Percentiles rank a stretch among this genome's conserved stretches.
These are phyloP conservation scores for Drechslera avenae DNA, from an alignment of 2,329 filamentous ascomycete species.

Conservation along the genomic window DNA sequence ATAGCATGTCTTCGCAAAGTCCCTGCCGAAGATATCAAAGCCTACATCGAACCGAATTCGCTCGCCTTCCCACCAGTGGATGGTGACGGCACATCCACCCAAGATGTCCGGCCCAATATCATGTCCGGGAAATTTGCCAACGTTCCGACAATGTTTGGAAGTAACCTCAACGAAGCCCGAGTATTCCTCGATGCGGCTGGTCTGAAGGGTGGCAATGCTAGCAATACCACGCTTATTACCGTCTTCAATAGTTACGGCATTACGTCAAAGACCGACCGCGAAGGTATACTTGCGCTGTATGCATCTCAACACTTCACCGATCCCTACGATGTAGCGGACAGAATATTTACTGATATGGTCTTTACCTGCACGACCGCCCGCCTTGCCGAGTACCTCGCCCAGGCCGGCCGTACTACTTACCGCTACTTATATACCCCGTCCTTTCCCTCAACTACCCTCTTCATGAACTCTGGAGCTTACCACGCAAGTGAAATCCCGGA, in stretches of 20 bases:
- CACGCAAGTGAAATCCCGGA: constrained; percentile 28
- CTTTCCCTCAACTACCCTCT: constrained; percentile 15
- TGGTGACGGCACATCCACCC: constrained; percentile 8
- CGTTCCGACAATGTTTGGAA: constrained; percentile 17
- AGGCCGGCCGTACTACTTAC: constrained; percentile 19
- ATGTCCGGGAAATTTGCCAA: constrained; percentile 8
- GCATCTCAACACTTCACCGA: background rate
- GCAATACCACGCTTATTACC: constrained; percentile 5
- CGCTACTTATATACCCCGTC: constrained; percentile 24
- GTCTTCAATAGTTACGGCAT: constrained; percentile 8
- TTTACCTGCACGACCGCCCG: constrained; percentile 15
- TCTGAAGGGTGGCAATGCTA: constrained; percentile 9
- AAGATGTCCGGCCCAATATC: constrained; percentile 17
- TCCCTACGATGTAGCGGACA: constrained; percentile 7
- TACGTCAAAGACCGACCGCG: constrained; percentile 1
- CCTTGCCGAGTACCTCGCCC: constrained; percentile 11
- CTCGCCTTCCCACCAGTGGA: constrained; percentile 19
- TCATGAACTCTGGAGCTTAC: constrained; percentile 21
- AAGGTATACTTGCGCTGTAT: constrained; percentile 9
- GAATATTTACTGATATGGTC: constrained; percentile 11
- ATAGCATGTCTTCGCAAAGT: constrained; percentile 12
- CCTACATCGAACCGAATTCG: constrained; percentile 14
- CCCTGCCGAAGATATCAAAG: constrained; percentile 7
- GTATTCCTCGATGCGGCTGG: constrained; percentile 11
- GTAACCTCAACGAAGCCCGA: constrained; percentile 16